These are phyloP conservation scores for Lachnellula hyalina DNA, from an alignment of 2,329 filamentous ascomycete genomes.

Conservation along the genomic window DNA sequence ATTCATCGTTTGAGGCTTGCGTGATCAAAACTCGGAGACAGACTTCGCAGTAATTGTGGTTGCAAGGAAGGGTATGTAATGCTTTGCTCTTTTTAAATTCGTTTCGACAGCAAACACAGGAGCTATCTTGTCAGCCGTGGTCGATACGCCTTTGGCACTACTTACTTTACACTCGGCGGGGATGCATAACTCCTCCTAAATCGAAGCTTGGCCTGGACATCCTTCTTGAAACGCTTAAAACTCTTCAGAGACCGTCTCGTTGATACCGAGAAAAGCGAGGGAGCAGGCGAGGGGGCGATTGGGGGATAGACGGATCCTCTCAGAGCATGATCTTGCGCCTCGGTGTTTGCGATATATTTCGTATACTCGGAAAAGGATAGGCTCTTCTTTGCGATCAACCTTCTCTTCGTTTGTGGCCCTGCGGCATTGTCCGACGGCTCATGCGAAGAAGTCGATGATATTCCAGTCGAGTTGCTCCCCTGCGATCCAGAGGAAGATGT, in stretches of 20 bases:
- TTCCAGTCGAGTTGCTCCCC: constrained; percentile 23
- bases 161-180: constrained; percentile 24
- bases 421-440: constrained; percentile 11
- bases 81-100: constrained; percentile 41
- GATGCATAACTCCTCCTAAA: constrained; percentile 16
- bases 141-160: neutral
- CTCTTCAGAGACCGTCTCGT: constrained; percentile 19
- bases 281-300: constrained; percentile 18
- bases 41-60: constrained; percentile 51
- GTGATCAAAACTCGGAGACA: constrained; percentile 51
- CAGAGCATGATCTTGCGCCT: constrained; percentile 12
- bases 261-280: constrained; percentile 28
- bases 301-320: constrained; percentile 10
- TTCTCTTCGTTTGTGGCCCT: constrained; percentile 11
- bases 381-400: constrained; percentile 17
- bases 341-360: constrained; percentile 24
- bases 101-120: constrained; percentile 53
- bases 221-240: constrained; percentile 25
- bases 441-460: constrained; percentile 26
- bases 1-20: constrained; percentile 51
- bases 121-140: constrained; percentile 34
- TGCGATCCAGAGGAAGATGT: constrained; percentile 26
- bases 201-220: constrained; percentile 21
- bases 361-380: constrained; percentile 30
- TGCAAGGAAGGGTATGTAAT: constrained; percentile 49